Conservation (phyloP, 805 yeast species). For the Pichia heedii region DNA sequence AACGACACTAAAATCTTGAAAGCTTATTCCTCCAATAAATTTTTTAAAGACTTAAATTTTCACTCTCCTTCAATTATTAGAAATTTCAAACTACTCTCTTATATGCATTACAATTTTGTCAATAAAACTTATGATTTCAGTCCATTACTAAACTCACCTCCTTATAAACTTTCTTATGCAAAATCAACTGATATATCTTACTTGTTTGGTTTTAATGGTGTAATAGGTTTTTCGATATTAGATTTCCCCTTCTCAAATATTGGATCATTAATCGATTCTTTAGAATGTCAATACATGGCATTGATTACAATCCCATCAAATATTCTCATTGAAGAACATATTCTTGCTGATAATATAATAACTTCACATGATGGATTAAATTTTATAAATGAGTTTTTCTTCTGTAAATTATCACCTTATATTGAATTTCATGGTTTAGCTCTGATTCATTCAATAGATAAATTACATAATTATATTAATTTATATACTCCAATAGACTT, state of each 20-base stretch:
- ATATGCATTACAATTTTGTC: slow-evolving; percentile 38
- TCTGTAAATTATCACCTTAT: slow-evolving; percentile 3
- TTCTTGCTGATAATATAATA: neutral
- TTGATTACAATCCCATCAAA: slow-evolving; percentile 28
- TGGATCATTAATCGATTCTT: slow-evolving; percentile 26
- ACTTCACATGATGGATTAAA: slow-evolving; percentile 17
- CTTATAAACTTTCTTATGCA: slow-evolving; percentile 31
- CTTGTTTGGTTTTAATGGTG: slow-evolving; percentile 21
- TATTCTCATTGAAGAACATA: slow-evolving; percentile 12
- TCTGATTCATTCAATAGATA: slow-evolving; percentile 59
- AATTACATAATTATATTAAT: slow-evolving; percentile 32
- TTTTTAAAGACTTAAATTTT: slow-evolving; percentile 11
- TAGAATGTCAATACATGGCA: slow-evolving; percentile 37
- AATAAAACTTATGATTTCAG: slow-evolving; percentile 29
- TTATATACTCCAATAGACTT: slow-evolving; percentile 43
- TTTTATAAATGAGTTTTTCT: slow-evolving; percentile 14
- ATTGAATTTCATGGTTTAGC: slow-evolving; percentile 41
- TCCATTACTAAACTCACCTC: slow-evolving; percentile 33
- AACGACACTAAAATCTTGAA: slow-evolving; percentile 4
- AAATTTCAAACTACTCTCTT: slow-evolving; percentile 39
- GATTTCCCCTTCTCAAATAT: slow-evolving; percentile 27
- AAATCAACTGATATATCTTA: slow-evolving; percentile 13
- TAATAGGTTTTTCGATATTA: slow-evolving; percentile 28
- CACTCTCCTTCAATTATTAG: slow-evolving; percentile 47
- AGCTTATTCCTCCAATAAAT: slow-evolving; percentile 4